Conservation (phyloP, 345 rosid genomes). For the Hypericum perforatum region DNA sequence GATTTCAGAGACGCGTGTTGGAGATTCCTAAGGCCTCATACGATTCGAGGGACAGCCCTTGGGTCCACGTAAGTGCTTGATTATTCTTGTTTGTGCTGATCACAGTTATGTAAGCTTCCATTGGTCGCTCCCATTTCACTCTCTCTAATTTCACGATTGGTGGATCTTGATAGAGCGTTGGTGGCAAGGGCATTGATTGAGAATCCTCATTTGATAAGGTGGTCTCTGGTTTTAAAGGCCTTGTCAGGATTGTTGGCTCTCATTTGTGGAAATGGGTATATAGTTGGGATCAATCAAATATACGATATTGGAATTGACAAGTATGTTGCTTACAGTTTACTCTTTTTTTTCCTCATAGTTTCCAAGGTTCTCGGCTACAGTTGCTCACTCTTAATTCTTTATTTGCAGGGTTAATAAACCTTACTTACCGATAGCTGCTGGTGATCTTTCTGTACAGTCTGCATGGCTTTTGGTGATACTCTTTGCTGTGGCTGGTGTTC, state of each 20-base stretch:
- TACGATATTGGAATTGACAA: slow-evolving; percentile 93
- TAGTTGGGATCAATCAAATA: slow-evolving; percentile 98
- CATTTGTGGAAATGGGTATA: slow-evolving; percentile 89
- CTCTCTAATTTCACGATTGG: slow-evolving; percentile 6
- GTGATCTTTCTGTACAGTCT: slow-evolving; percentile 83
- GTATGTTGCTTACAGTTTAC: slow-evolving; percentile 32
- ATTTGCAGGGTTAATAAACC: slow-evolving; percentile 94
- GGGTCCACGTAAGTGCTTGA: slow-evolving; percentile 53
- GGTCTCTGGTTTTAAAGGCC: slow-evolving; percentile 79
- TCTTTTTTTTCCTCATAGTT: background rate
- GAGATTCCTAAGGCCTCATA: slow-evolving; percentile 97
- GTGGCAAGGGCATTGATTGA: slow-evolving; percentile 81
- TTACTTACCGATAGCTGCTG: slow-evolving; percentile 94
- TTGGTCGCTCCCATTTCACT: background rate
- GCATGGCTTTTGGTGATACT: slow-evolving; percentile 84
- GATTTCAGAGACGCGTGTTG: slow-evolving; percentile 78
- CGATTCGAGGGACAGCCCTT: slow-evolving; percentile 86
- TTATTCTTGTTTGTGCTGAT: slow-evolving; percentile 3
- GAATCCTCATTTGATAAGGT: slow-evolving; percentile 67
- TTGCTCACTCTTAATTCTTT: no score
- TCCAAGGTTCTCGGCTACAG: no score
- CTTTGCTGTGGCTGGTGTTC: slow-evolving; percentile 66
- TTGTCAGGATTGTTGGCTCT: slow-evolving; percentile 81
- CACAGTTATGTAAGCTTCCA: slow-evolving; percentile 1
- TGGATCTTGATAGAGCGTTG: slow-evolving; percentile 58